phyloP scores from a whole-genome alignment of 768 basidiomycete genomes.

The Sarcomyxa edulis region DNA sequence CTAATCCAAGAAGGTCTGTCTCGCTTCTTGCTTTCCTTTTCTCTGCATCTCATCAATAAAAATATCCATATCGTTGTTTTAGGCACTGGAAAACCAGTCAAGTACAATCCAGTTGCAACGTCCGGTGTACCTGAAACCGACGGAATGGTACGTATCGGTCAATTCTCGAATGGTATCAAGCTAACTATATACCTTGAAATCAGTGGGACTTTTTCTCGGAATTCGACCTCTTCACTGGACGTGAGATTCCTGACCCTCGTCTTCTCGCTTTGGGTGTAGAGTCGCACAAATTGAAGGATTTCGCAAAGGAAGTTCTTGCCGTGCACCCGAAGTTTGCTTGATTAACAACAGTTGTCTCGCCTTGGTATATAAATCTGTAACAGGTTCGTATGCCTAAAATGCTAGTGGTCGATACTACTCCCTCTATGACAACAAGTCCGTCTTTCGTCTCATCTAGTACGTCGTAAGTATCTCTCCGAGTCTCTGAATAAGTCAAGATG shows the following conservation, averaged over 20 bases:
- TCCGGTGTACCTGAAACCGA: slow-evolving; percentile 10
- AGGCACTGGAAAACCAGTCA: slow-evolving; percentile 12
- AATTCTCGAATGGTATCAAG: not conserved
- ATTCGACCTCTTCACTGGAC: slow-evolving; percentile 3
- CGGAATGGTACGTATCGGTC: slow-evolving; percentile 9
- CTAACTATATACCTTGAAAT: not conserved
- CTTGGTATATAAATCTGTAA: too few species aligned
- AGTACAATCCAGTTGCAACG: slow-evolving; percentile 5
- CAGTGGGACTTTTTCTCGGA: slow-evolving; percentile 9
- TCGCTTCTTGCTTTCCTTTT: slow-evolving; percentile 12
- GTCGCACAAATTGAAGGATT: slow-evolving; percentile 12
- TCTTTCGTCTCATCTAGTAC: too few species aligned
- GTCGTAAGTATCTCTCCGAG: too few species aligned
- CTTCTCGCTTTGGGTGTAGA: slow-evolving; percentile 10
- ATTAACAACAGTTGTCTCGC: too few species aligned
- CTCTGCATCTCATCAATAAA: not conserved
- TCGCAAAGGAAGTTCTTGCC: slow-evolving; percentile 7
- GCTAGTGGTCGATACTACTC: too few species aligned
- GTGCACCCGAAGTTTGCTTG: slow-evolving; percentile 8
- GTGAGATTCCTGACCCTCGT: slow-evolving; percentile 8
- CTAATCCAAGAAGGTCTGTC: slow-evolving; percentile 12
- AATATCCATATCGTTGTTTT: not conserved
- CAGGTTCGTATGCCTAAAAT: too few species aligned
- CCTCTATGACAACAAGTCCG: too few species aligned
- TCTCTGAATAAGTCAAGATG: too few species aligned